Evolutionary conservation across 2,329 filamentous ascomycete genomes (phyloP), one percentile per base, ranked within the genome.

Genomic region (Sporothrix mexicana): DNA sequence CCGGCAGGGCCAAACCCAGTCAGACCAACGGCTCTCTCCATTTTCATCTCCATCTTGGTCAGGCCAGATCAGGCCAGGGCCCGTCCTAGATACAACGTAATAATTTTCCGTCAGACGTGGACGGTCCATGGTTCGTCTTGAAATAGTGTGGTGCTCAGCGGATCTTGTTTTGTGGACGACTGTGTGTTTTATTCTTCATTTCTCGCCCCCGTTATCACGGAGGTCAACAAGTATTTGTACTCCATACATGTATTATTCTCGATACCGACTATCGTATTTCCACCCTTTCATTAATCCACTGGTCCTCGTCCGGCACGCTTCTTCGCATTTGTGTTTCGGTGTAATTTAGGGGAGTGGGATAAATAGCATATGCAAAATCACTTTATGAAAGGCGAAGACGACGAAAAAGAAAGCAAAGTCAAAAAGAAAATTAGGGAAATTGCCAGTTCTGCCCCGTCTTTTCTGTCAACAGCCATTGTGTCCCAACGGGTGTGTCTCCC

Each of bases 1-100:
- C 59, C 59, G n/a, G 59, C 23, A 64, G 17, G 59, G 36, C 30
- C 59, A 62, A 20, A 62, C 10, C 1, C 17, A 62, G n/a, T n/a
- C n/a, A n/a, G n/a, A n/a, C n/a, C n/a, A n/a, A n/a, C n/a, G n/a
- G n/a, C n/a, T n/a, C n/a, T n/a, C n/a, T 36, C 30, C 30, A 36
- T 36, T 53, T 10, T 23, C 3, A 20, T 55, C 20, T 25, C 10
- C 10, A 10, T 23, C 51, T 23, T 8, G 51, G 17, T 55, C 51
- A 55, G 51, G 20, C 59, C 59, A 64, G n/a, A 43, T 57, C 55
- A 57, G 36, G 15, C 59, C 36, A 62, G 59, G 17, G 59, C 59
- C 59, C 36, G 36, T 43, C 7, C 30, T 12, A 3, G 2, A 1
- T 43, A n/a, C 59, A n/a, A 13, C 59, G 30, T 43, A 43, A 20